These are phyloP conservation scores for Pythium periplocum DNA, from an alignment of 352 stramenopile genomes.

Conservation along the genomic window DNA sequence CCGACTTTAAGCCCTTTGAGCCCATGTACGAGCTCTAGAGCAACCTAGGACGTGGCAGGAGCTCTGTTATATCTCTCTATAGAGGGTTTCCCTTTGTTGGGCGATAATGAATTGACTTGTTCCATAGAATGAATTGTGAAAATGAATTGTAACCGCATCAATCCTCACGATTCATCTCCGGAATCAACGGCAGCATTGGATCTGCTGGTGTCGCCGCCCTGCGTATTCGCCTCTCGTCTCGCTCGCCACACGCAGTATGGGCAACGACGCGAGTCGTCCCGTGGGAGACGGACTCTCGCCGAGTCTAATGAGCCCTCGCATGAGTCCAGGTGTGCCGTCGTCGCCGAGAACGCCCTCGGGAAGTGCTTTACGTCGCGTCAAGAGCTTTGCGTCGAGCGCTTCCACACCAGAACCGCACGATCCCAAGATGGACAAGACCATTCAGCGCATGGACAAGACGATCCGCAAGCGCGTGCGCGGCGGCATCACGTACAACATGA, in stretches of 20 bases:
- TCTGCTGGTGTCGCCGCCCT: neutral
- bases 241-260: conserved; percentile 8
- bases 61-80: too few species aligned
- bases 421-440: conserved; percentile 40
- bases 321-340: neutral
- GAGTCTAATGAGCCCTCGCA: neutral
- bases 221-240: conserved; percentile 1
- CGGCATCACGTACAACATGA: conserved; percentile 90
- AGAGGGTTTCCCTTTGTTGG: conserved; percentile 1
- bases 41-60: too few species aligned
- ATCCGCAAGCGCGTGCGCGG: conserved; percentile 77
- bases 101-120: conserved; percentile 5
- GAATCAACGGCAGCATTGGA: too few species aligned
- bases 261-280: conserved; percentile 22
- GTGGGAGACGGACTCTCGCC: conserved; percentile 11
- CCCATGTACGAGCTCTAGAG: conserved; percentile 40
- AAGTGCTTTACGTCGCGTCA: conserved; percentile 19
- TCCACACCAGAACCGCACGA: conserved; percentile 13
- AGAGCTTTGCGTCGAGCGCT: conserved; percentile 37
- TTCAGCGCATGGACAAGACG: conserved; percentile 78
- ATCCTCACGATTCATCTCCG: too few species aligned
- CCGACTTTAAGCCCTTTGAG: conserved; percentile 53
- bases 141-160: neutral
- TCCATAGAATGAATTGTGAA: neutral
- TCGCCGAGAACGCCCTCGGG: conserved; percentile 9